Evolutionary conservation across 73 alveolate species (phyloP), one percentile per base, ranked within the genome.

Genomic region (Paramecium sexaurelia): DNA sequence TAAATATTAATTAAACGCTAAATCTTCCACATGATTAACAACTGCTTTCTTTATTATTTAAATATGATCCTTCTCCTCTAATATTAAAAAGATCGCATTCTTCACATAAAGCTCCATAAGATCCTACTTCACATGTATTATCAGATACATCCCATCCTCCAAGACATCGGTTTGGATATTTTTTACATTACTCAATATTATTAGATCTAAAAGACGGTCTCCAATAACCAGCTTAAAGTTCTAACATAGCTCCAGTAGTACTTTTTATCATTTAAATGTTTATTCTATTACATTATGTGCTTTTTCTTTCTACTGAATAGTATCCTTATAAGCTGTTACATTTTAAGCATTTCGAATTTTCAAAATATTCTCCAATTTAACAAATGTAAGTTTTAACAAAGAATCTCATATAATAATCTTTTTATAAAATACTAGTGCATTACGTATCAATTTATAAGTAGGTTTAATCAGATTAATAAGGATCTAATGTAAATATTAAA

Each of bases 171-270:
- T 8, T 29, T 55, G 56, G 55, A 26, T 51, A 35, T 32, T 55
- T 51, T 20, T 27, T 32, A 22, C 83, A 85, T 22, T 29, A n/a
- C 22, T 22, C 43, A 27, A 85, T 85, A 0, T 55, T n/a, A 51
- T 85, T 84, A 10, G 92, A 85, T 45, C 29, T 39, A 7, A 55
- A 29, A 7, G 9, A n/a, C 5, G 57, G 85, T 55, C 92, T 55
- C 92, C 92, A 85, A 85, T 85, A 85, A 27, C 92, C 92, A 26
- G 51, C 29, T 85, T 85, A n/a, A 7, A 78, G 27, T 24, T 78
- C 32, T 19, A 78, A 19, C 73, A 78, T 41, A 13, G 75, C 68
- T 36, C 45, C 43, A 37, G 27, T 78, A 17, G 55, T 78, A 7
- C 71, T 39, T 39, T 29, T 39, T 0, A 43, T 45, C 40, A 43